phyloP scores from a whole-genome alignment of 345 rosid species.

The Pugionium dolabratum region DNA sequence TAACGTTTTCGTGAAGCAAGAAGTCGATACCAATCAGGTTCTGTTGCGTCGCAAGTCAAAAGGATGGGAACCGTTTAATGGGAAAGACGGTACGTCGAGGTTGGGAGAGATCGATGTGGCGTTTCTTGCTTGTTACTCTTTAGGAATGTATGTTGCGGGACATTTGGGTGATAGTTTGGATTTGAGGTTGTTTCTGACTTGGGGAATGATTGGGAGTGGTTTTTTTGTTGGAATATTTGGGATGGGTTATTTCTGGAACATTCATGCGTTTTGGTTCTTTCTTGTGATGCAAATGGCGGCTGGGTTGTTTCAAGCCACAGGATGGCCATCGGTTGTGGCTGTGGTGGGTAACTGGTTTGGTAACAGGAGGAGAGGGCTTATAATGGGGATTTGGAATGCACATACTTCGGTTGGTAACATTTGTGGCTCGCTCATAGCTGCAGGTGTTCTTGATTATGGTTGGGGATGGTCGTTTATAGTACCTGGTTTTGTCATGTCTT shows the following conservation, averaged over 20 bases:
- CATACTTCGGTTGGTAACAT: constrained; percentile 93
- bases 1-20: constrained; percentile 52
- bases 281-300: constrained; percentile 83
- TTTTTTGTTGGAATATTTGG: constrained; percentile 85
- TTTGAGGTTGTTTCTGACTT: constrained; percentile 75
- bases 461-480: constrained; percentile 97
- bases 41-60: not conserved
- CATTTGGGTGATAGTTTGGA: constrained; percentile 90
- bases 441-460: constrained; percentile 80
- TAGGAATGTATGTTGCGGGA: constrained; percentile 89
- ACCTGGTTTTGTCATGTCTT: constrained; percentile 68
- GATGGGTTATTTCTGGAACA: constrained; percentile 81
- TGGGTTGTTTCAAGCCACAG: constrained; percentile 89
- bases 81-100: constrained; percentile 65
- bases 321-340: constrained; percentile 99
- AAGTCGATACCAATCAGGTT: not conserved
- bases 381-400: constrained; percentile 98
- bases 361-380: constrained; percentile 88
- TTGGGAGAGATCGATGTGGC: constrained; percentile 93
- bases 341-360: constrained; percentile 95
- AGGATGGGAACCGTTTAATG: constrained; percentile 90
- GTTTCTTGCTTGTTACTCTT: constrained; percentile 80
- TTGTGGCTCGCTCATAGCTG: constrained; percentile 88
- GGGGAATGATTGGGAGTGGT: constrained; percentile 93
- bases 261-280: constrained; percentile 71